phyloP scores from a whole-genome alignment of 2,329 filamentous ascomycete genomes.

The Aureobasidium lini region DNA sequence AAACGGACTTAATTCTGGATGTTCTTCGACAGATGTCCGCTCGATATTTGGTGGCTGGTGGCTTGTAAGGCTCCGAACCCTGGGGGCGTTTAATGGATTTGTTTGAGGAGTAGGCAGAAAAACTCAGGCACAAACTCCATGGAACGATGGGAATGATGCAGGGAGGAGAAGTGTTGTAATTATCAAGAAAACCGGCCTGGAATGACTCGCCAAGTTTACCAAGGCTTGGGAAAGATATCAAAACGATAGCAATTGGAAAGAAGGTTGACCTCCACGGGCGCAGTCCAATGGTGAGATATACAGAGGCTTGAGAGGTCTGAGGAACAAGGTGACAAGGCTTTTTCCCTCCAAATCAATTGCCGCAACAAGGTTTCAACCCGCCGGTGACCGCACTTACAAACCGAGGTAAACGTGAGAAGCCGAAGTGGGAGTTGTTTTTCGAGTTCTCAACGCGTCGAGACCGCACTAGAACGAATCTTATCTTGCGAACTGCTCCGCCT shows the following conservation, averaged over 20 bases:
- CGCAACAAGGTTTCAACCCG: conserved; percentile 1
- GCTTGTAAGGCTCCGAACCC: background rate
- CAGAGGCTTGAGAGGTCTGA: background rate
- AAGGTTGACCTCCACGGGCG: background rate
- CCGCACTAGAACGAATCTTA: conserved; percentile 9
- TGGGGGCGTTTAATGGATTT: conserved; percentile 20
- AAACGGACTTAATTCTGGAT: background rate
- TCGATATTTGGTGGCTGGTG: background rate
- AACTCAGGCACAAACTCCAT: conserved; percentile 28
- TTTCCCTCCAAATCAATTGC: background rate
- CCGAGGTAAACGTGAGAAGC: background rate
- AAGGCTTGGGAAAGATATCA: conserved; percentile 4
- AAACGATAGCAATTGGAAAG: background rate
- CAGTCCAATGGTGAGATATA: background rate
- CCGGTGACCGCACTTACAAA: background rate
- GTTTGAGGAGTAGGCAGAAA: conserved; percentile 29
- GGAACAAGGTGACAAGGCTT: background rate
- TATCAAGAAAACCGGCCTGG: background rate
- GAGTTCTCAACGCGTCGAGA: background rate
- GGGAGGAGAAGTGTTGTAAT: background rate
- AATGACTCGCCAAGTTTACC: conserved; percentile 9
- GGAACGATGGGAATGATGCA: conserved; percentile 1
- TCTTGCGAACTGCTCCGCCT: conserved; percentile 9
- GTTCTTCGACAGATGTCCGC: background rate
- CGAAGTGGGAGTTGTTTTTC: background rate